These are phyloP conservation scores for Lichtheimia hyalospora DNA, from an alignment of 371 early-diverging fungal species.

Conservation along the genomic window DNA sequence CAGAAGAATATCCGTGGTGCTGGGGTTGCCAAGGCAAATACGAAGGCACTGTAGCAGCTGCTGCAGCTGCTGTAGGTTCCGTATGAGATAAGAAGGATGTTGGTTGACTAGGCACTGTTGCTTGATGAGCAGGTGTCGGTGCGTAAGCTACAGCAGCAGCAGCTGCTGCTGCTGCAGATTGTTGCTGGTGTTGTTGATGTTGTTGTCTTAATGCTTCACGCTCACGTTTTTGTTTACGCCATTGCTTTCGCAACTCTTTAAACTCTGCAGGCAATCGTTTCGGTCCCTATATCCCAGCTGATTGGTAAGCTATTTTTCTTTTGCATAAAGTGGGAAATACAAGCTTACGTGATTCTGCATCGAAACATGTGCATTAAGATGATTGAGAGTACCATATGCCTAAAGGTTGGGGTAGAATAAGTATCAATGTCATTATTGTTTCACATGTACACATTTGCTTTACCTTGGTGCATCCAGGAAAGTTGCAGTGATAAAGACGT, in stretches of 20 bases:
- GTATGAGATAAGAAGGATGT: constrained; percentile 1
- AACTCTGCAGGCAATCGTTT: constrained; percentile 35
- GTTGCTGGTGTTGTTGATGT: constrained; percentile 9
- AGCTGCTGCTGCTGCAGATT: constrained; percentile 2
- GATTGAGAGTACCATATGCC: constrained; percentile 72
- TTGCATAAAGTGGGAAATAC: background rate
- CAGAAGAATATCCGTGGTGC: constrained; percentile 6
- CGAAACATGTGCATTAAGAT: constrained; percentile 70
- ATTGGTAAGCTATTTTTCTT: background rate
- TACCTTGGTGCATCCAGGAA: constrained; percentile 57
- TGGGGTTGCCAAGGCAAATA: constrained; percentile 13
- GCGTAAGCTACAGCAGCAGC: background rate
- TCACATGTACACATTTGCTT: too few species aligned
- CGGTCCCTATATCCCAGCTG: constrained; percentile 18
- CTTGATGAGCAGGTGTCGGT: constrained; percentile 1
- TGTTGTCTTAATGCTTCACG: constrained; percentile 13
- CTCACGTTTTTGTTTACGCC: constrained; percentile 29
- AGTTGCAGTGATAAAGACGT: constrained; percentile 67
- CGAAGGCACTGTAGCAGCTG: constrained; percentile 4
- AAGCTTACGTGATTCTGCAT: constrained; percentile 70
- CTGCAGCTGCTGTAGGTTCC: constrained; percentile 1
- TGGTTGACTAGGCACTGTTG: constrained; percentile 6
- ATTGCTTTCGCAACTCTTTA: constrained; percentile 32
- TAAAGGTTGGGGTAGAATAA: too few species aligned
- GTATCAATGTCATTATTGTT: too few species aligned